Percentiles rank a stretch among this genome's conserved stretches.
Conservation (phyloP, 495 filamentous ascomycete genomes). For the Zalerion maritima region DNA sequence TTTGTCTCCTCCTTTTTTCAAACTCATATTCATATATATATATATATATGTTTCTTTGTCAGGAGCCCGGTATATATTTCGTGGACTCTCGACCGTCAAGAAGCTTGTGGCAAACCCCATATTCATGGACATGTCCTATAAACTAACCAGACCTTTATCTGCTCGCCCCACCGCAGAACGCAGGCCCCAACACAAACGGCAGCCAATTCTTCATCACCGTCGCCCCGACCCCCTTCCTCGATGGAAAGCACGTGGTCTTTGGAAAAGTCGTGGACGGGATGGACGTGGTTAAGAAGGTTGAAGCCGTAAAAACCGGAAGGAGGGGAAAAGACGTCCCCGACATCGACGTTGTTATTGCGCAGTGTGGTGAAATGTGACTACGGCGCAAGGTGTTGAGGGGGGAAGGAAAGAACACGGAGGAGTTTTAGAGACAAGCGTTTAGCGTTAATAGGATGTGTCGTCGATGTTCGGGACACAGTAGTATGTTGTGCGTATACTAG, state of each 20-base stretch:
- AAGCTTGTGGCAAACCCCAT: neutral
- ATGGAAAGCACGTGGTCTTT: conserved; percentile 92
- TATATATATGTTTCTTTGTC: too few relatives aligned
- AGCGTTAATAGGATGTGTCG: too few relatives aligned
- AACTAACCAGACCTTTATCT: neutral
- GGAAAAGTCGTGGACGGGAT: conserved; percentile 82
- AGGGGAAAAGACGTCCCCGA: conserved; percentile 65
- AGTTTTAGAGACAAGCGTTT: too few relatives aligned
- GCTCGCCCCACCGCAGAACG: conserved; percentile 47
- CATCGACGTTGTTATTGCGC: conserved; percentile 68
- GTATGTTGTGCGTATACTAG: too few relatives aligned
- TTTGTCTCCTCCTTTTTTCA: too few relatives aligned
- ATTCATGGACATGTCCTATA: neutral
- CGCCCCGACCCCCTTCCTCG: conserved; percentile 71
- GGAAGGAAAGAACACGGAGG: too few relatives aligned
- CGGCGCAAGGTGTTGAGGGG: too few relatives aligned
- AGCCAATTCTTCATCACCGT: conserved; percentile 97
- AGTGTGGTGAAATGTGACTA: conserved; percentile 90
- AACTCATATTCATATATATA: too few relatives aligned
- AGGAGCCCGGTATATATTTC: too few relatives aligned
- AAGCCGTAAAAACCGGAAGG: conserved; percentile 64
- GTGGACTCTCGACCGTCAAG: too few relatives aligned
- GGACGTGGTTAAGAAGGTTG: conserved; percentile 79
- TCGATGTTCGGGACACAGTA: too few relatives aligned
- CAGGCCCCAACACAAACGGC: conserved; percentile 86